A percentile compares a stretch with the other conserved stretches of the same genome.
These are phyloP conservation scores for Pleurotus tuber-regium DNA, from an alignment of 768 basidiomycete species.

Conservation along the genomic window DNA sequence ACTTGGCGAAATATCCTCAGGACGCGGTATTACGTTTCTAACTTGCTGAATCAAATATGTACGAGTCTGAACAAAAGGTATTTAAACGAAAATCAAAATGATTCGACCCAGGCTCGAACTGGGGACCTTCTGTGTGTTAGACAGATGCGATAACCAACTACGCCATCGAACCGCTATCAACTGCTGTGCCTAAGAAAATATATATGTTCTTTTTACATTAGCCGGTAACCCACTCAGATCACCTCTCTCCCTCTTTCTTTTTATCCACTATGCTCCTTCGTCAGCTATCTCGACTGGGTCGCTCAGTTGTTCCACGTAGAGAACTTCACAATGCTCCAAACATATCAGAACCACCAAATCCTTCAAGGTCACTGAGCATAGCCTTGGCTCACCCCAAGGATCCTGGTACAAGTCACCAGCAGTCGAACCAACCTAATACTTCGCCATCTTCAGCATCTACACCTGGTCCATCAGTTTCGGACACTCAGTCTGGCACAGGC, in stretches of 20 bases:
- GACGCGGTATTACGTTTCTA: too few species aligned
- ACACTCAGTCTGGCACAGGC: neutral
- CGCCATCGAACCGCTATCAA: constrained; percentile 38
- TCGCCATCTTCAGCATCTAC: neutral
- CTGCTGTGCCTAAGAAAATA: neutral
- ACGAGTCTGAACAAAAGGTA: too few species aligned
- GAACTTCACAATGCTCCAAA: constrained; percentile 7
- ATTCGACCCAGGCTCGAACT: constrained; percentile 66
- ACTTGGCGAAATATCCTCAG: too few species aligned
- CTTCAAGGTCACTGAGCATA: neutral
- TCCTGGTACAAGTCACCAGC: neutral
- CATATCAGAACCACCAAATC: constrained; percentile 1
- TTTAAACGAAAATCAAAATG: too few species aligned
- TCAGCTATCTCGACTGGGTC: constrained; percentile 12
- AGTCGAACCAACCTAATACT: neutral
- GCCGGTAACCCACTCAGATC: neutral
- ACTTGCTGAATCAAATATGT: too few species aligned
- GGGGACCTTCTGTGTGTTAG: constrained; percentile 79
- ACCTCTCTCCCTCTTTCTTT: neutral
- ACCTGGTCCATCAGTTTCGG: neutral
- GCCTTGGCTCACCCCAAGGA: constrained; percentile 12
- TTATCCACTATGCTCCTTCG: constrained; percentile 5
- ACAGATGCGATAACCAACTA: constrained; percentile 86
- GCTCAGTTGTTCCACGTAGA: constrained; percentile 9
- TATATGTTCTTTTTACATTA: neutral